phyloP scores from a whole-genome alignment of 192 early-diverging fungal species.

The Backusella liffmaniae region DNA sequence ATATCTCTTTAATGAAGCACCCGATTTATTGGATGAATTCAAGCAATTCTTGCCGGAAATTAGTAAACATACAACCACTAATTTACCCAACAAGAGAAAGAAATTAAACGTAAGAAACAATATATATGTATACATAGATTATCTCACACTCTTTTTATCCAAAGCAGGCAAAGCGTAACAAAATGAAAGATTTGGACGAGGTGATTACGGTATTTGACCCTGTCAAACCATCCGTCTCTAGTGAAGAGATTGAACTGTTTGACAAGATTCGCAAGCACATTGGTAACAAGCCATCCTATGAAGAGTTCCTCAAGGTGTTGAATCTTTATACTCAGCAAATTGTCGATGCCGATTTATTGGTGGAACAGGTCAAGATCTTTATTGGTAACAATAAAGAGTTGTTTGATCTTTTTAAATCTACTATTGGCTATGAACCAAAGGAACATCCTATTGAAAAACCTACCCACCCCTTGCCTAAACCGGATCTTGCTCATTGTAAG shows the following conservation, averaged over 20 bases:
- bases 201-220: slow-evolving; percentile 17
- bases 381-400: slow-evolving; percentile 80
- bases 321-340: slow-evolving; percentile 95
- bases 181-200: slow-evolving; percentile 24
- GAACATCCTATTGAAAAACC: slow-evolving; percentile 66
- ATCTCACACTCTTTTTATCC: not conserved
- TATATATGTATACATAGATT: not conserved
- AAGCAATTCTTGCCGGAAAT: slow-evolving; percentile 97
- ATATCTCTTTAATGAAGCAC: slow-evolving; percentile 77
- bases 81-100: slow-evolving; percentile 19
- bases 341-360: slow-evolving; percentile 77
- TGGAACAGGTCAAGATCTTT: slow-evolving; percentile 86
- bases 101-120: not conserved
- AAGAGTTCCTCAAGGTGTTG: slow-evolving; percentile 95
- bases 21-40: slow-evolving; percentile 95
- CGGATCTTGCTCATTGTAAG: slow-evolving; percentile 61
- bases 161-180: slow-evolving; percentile 19
- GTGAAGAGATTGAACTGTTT: slow-evolving; percentile 93
- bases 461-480: slow-evolving; percentile 55
- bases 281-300: slow-evolving; percentile 84
- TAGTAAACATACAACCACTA: slow-evolving; percentile 50
- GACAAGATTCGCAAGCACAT: slow-evolving; percentile 87
- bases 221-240: slow-evolving; percentile 39
- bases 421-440: slow-evolving; percentile 80
- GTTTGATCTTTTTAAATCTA: slow-evolving; percentile 93